Conservation (phyloP, 1,284 basidiomycete genomes). For the Ganoderma sinense region DNA sequence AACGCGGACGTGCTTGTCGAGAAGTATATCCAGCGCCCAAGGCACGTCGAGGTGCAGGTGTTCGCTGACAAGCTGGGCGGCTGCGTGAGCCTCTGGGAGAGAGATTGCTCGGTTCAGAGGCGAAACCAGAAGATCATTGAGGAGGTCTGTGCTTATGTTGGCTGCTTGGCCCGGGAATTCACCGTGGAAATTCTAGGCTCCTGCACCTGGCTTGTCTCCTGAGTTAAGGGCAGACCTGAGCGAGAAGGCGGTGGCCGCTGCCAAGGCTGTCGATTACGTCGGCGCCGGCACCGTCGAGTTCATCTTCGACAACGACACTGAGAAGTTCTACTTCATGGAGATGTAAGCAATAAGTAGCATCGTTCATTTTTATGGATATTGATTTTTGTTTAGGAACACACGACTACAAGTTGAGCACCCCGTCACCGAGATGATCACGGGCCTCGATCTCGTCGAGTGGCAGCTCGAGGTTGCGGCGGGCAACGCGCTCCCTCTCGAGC, state of each 20-base stretch:
- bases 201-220: conserved; percentile 85
- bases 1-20: conserved; percentile 88
- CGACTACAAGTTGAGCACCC: conserved; percentile 95
- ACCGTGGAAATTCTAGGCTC: conserved; percentile 60
- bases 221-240: conserved; percentile 84
- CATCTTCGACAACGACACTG: conserved; percentile 90
- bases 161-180: neutral
- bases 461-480: conserved; percentile 93
- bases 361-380: neutral
- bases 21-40: conserved; percentile 84
- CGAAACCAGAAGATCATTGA: conserved; percentile 96
- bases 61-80: conserved; percentile 83
- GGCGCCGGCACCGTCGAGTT: conserved; percentile 95
- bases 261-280: conserved; percentile 89
- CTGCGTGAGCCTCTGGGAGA: conserved; percentile 90
- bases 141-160: conserved; percentile 56
- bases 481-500: conserved; percentile 82
- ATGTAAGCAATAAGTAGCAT: conserved; percentile 59
- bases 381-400: conserved; percentile 75
- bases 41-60: conserved; percentile 92
- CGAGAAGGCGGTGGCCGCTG: conserved; percentile 90
- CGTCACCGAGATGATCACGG: conserved; percentile 95
- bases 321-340: conserved; percentile 93
- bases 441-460: conserved; percentile 94
- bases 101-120: conserved; percentile 94